Conservation (phyloP, 352 stramenopile genomes). For the Phytophthora quininea region DNA sequence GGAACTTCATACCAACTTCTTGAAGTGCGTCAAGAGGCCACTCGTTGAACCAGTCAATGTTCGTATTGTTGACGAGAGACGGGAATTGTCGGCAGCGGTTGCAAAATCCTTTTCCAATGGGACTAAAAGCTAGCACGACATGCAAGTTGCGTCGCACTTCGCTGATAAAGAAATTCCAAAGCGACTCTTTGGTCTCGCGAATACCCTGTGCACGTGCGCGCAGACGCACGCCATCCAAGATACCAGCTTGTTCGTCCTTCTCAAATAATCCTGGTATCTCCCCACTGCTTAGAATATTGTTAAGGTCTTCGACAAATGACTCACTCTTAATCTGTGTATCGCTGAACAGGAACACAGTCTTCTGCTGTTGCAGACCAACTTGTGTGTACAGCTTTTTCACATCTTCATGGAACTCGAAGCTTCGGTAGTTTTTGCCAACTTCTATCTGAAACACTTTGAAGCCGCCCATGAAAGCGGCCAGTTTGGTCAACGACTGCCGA, state of each 20-base stretch:
- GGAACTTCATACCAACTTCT: conserved; percentile 93
- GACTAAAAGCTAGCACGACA: conserved; percentile 92
- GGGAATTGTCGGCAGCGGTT: conserved; percentile 90
- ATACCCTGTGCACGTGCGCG: conserved; percentile 71
- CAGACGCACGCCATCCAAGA: conserved; percentile 85
- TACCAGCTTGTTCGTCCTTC: conserved; percentile 88
- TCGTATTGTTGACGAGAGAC: conserved; percentile 94
- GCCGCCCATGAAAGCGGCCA: conserved; percentile 90
- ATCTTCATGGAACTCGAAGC: conserved; percentile 92
- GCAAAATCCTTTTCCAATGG: conserved; percentile 89
- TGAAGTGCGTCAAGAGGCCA: conserved; percentile 93
- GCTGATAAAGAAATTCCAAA: conserved; percentile 95
- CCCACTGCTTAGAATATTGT: conserved; percentile 92
- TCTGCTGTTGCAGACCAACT: conserved; percentile 82
- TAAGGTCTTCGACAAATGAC: conserved; percentile 93
- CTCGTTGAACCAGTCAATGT: conserved; percentile 94
- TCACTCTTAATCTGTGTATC: conserved; percentile 95
- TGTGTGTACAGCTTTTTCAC: conserved; percentile 90
- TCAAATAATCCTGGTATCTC: conserved; percentile 93
- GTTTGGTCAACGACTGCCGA: conserved; percentile 86
- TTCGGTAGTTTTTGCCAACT: conserved; percentile 94
- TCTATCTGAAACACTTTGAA: conserved; percentile 94
- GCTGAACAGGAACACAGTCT: conserved; percentile 93
- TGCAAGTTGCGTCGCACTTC: conserved; percentile 91
- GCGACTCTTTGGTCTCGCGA: conserved; percentile 89